Percentiles rank a stretch among this genome's conserved stretches.
Conservation (phyloP, 768 basidiomycete species). For the Collybiopsis luxurians region DNA sequence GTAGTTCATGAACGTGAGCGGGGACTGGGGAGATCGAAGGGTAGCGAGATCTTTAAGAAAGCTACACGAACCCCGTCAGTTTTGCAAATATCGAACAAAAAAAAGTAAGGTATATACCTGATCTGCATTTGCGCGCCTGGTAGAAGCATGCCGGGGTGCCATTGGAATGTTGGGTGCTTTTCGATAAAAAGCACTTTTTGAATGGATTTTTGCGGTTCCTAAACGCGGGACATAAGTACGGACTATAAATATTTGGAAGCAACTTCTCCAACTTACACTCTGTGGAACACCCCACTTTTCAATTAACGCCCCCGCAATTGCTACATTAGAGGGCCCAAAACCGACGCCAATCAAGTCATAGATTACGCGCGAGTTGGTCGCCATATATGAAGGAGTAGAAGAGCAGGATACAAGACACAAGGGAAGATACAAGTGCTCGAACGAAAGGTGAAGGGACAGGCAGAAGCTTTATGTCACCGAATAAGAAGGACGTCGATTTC, state of each 20-base stretch:
- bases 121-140: slow-evolving; percentile 54
- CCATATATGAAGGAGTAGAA: no score
- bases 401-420: no score
- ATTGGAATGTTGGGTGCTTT: slow-evolving; percentile 42
- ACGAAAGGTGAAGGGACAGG: no score
- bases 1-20: slow-evolving; percentile 52
- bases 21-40: slow-evolving; percentile 46
- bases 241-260: not conserved
- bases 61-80: slow-evolving; percentile 20
- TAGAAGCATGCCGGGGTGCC: slow-evolving; percentile 58
- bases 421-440: no score
- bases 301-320: slow-evolving; percentile 46
- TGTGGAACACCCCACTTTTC: slow-evolving; percentile 32
- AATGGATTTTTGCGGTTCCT: slow-evolving; percentile 16
- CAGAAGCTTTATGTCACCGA: no score
- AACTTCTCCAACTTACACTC: slow-evolving; percentile 11
- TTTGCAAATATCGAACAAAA: not conserved
- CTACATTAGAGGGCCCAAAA: slow-evolving; percentile 53
- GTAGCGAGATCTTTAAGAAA: slow-evolving; percentile 56
- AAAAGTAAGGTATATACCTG: slow-evolving; percentile 26
- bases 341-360: slow-evolving; percentile 51
- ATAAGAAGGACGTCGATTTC: no score
- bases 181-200: slow-evolving; percentile 44
- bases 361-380: slow-evolving; percentile 19
- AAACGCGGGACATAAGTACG: no score